Evolutionary conservation across 805 yeast species (phyloP).

Genomic region (Brettanomyces bruxellensis): DNA sequence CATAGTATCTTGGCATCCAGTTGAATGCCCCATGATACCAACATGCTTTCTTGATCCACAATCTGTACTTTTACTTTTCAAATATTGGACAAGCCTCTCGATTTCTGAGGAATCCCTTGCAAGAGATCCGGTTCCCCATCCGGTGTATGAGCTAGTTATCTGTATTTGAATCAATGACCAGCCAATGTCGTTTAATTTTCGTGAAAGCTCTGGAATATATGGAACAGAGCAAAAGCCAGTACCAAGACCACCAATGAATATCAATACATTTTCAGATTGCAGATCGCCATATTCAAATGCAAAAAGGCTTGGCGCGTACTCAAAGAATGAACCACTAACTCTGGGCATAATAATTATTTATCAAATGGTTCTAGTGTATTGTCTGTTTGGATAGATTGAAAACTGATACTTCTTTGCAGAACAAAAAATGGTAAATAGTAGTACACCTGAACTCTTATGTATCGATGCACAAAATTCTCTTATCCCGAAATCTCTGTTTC

Average conservation of each 20-base stretch:
- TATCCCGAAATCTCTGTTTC: too few relatives aligned
- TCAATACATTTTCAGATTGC: conserved; percentile 37
- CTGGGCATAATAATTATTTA: too few relatives aligned
- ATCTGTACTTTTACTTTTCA: conserved; percentile 28
- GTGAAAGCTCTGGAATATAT: conserved; percentile 13
- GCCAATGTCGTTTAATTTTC: conserved; percentile 28
- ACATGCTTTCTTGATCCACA: conserved; percentile 40
- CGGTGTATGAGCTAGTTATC: conserved; percentile 49
- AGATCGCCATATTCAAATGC: conserved; percentile 1
- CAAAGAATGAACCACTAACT: conserved; percentile 1
- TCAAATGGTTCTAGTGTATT: too few relatives aligned
- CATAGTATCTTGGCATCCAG: conserved; percentile 73
- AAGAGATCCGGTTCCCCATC: conserved; percentile 68
- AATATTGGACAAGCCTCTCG: conserved; percentile 42
- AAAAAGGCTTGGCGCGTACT: not conserved
- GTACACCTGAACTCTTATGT: too few relatives aligned
- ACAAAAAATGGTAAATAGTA: too few relatives aligned
- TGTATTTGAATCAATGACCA: conserved; percentile 58
- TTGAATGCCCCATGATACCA: conserved; percentile 74
- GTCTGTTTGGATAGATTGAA: too few relatives aligned
- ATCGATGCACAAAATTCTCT: too few relatives aligned
- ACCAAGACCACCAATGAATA: conserved; percentile 66
- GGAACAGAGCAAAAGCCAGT: conserved; percentile 71
- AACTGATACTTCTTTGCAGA: too few relatives aligned
- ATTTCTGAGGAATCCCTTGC: conserved; percentile 53